Conservation (phyloP, 768 basidiomycete genomes). For the Tylopilus vinaceipallidus region DNA sequence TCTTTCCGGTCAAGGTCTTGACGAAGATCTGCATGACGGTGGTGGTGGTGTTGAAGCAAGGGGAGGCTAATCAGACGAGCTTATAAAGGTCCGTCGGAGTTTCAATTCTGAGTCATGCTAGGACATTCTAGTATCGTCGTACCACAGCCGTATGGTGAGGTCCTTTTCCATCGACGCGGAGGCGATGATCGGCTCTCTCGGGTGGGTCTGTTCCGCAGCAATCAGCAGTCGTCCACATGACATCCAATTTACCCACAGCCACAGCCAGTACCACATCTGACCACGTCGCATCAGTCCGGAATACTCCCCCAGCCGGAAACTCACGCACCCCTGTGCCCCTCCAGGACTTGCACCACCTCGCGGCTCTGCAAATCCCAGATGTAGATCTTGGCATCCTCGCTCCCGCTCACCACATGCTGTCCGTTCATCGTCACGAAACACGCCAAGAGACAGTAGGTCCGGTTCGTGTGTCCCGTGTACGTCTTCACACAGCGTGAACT, state of each 20-base stretch:
- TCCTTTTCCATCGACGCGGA: slow-evolving; percentile 92
- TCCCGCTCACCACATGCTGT: slow-evolving; percentile 81
- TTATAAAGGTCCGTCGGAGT: slow-evolving; percentile 22
- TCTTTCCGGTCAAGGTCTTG: slow-evolving; percentile 88
- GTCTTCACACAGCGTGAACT: slow-evolving; percentile 91
- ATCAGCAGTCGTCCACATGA: background rate
- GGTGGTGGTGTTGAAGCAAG: no score
- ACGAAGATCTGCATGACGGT: slow-evolving; percentile 79
- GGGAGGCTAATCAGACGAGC: background rate
- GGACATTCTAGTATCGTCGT: slow-evolving; percentile 35
- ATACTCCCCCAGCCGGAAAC: background rate
- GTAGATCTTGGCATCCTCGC: slow-evolving; percentile 85
- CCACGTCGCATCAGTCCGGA: background rate
- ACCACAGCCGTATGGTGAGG: slow-evolving; percentile 80
- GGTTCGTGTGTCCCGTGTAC: slow-evolving; percentile 82
- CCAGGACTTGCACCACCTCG: slow-evolving; percentile 67
- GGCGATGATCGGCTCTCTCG: slow-evolving; percentile 70
- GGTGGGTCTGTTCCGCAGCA: slow-evolving; percentile 61
- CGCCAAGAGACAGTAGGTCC: slow-evolving; percentile 76
- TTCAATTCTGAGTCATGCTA: background rate
- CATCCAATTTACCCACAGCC: slow-evolving; percentile 48
- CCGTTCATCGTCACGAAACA: slow-evolving; percentile 59
- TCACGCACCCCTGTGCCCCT: slow-evolving; percentile 74
- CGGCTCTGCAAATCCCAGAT: slow-evolving; percentile 89
- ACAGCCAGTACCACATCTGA: slow-evolving; percentile 72